A percentile compares a stretch with the other conserved stretches of the same genome.
phyloP scores from a whole-genome alignment of 805 yeast genomes.

The Kuraishia piskuri region DNA sequence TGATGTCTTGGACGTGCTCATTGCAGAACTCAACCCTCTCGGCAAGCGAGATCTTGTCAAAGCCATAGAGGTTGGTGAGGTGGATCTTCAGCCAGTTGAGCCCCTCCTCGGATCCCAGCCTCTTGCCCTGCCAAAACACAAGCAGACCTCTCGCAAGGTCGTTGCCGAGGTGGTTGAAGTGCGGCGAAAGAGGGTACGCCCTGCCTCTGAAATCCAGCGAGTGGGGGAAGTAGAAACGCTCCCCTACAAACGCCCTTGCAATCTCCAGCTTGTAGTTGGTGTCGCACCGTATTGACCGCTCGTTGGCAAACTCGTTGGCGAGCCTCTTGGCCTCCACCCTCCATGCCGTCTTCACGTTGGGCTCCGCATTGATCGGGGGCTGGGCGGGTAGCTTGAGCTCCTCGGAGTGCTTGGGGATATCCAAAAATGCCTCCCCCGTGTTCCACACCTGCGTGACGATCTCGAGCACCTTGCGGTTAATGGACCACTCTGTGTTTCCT shows the following conservation, averaged over 20 bases:
- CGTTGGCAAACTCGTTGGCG: conserved; percentile 52
- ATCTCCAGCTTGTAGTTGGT: conserved; percentile 89
- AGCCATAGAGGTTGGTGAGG: conserved; percentile 63
- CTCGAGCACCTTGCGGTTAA: conserved; percentile 62
- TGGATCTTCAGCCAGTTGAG: conserved; percentile 71
- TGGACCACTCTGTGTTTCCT: conserved; percentile 89
- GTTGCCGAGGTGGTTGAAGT: conserved; percentile 73
- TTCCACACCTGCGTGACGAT: conserved; percentile 81
- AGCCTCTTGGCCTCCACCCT: conserved; percentile 48
- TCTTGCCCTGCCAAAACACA: conserved; percentile 70
- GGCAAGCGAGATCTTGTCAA: conserved; percentile 60
- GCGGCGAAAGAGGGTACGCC: conserved; percentile 76
- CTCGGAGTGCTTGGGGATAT: conserved; percentile 52
- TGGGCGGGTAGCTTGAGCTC: conserved; percentile 40
- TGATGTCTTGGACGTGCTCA: conserved; percentile 43
- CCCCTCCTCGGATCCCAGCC: conserved; percentile 50
- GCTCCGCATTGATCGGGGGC: conserved; percentile 57
- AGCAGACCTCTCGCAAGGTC: conserved; percentile 69
- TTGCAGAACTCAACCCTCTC: conserved; percentile 57
- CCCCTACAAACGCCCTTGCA: conserved; percentile 87
- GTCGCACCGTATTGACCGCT: conserved; percentile 88
- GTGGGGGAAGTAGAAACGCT: conserved; percentile 71
- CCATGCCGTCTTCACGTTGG: conserved; percentile 61
- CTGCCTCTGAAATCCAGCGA: conserved; percentile 78
- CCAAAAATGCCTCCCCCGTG: conserved; percentile 62